A percentile compares a stretch with the other conserved stretches of the same genome.
Evolutionary conservation across 2,329 filamentous ascomycete species (phyloP).

Genomic region (Teratosphaeria pseudoeucalypti): DNA sequence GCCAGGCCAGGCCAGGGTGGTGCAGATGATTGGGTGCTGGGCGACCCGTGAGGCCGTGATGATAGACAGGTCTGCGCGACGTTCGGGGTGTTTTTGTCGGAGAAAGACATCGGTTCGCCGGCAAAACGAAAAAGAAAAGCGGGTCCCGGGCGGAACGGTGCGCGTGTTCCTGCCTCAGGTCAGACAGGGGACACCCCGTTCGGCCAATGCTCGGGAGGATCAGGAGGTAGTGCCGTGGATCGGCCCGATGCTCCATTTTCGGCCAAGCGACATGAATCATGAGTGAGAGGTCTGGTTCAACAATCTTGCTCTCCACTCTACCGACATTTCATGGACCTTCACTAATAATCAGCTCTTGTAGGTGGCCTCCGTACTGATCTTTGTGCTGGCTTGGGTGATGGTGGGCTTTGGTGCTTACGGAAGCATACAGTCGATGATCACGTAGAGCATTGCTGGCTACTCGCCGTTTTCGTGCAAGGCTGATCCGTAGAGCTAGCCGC

Average conservation of each 20-base stretch:
- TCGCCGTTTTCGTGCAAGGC: neutral
- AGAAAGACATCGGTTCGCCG: neutral
- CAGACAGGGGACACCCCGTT: neutral
- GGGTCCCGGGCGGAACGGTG: neutral
- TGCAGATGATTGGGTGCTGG: neutral
- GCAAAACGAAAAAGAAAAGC: neutral
- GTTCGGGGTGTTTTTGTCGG: no score
- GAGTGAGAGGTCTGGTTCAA: no score
- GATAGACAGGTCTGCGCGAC: neutral
- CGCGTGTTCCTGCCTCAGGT: neutral
- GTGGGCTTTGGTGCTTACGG: neutral
- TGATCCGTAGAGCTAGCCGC: neutral
- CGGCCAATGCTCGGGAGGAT: no score
- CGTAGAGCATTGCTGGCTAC: neutral
- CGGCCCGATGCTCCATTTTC: no score
- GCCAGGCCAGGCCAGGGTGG: neutral
- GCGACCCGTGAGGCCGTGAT: neutral
- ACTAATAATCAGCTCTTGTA: neutral
- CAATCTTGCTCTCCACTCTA: no score
- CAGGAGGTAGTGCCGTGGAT: no score
- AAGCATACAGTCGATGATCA: neutral
- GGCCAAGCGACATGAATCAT: no score
- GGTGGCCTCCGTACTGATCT: neutral
- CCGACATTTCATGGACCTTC: no score
- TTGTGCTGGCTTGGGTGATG: neutral